Evolutionary conservation across 441 rosid genomes (phyloP).

Genomic region (Capsella rubella): DNA sequence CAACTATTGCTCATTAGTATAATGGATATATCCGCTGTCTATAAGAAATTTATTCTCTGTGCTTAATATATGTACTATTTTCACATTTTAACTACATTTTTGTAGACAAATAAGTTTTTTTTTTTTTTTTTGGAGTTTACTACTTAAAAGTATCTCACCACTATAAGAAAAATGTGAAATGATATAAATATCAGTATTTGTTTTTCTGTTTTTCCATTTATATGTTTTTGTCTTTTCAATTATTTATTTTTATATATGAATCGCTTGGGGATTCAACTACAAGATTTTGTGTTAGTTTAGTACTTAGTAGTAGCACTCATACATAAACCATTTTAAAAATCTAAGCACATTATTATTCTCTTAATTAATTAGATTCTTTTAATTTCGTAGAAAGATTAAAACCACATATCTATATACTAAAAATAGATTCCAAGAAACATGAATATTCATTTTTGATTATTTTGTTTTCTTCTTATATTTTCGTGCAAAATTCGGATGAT

Average conservation of each 20-base stretch:
- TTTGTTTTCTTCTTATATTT: conserved; percentile 9
- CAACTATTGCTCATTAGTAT: conserved; percentile 7
- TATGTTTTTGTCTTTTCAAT: background rate
- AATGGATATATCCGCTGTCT: conserved; percentile 32
- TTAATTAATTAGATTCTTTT: background rate
- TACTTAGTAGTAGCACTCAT: background rate
- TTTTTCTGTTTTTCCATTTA: background rate
- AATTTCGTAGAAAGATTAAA: background rate
- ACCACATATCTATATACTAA: conserved; percentile 1
- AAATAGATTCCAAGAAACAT: conserved; percentile 26
- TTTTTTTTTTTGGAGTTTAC: background rate
- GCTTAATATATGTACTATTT: background rate
- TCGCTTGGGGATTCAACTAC: background rate
- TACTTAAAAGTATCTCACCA: background rate
- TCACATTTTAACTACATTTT: background rate
- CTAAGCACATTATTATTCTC: background rate
- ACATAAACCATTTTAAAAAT: background rate
- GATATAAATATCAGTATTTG: background rate
- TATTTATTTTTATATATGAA: background rate
- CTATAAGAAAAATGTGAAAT: background rate
- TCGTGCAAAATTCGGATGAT: conserved; percentile 14
- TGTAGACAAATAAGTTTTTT: background rate
- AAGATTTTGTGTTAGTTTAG: background rate
- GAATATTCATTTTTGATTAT: conserved; percentile 29
- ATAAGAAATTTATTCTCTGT: background rate